Percentiles rank a stretch among this genome's conserved stretches.
Conservation (phyloP, 202 grass and related monocot species). For the Schoenoplectus triqueter region DNA sequence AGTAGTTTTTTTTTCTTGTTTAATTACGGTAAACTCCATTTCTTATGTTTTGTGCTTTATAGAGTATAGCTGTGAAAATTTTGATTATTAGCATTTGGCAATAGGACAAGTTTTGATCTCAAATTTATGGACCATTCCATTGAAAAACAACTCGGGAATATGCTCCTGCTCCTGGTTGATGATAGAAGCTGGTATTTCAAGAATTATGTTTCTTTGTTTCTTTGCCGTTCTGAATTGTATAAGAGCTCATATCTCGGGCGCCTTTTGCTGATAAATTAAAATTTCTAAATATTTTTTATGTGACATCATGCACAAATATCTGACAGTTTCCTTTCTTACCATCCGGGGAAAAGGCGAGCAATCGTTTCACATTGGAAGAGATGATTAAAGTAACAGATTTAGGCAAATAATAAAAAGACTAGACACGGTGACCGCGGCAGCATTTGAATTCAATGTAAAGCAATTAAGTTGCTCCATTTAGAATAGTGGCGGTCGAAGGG, state of each 20-base stretch:
- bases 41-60: background rate
- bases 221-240: background rate
- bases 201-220: background rate
- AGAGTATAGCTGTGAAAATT: background rate
- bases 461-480: background rate
- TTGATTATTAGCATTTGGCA: conserved; percentile 12
- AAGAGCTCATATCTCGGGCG: background rate
- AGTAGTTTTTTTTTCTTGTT: background rate
- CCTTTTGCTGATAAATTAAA: background rate
- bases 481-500: background rate
- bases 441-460: background rate
- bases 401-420: background rate
- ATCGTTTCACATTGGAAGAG: background rate
- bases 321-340: no score
- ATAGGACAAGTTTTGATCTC: conserved; percentile 7
- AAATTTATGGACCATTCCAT: background rate
- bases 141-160: conserved; percentile 10
- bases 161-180: background rate
- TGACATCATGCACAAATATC: background rate
- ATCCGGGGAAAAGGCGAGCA: no score
- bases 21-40: background rate
- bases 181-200: background rate
- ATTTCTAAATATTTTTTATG: background rate
- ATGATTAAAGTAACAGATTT: background rate
- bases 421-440: background rate